Evolutionary conservation across 306 rosid genomes (phyloP), one percentile per base, ranked within the genome.

Genomic region (Corylus heterophylla): DNA sequence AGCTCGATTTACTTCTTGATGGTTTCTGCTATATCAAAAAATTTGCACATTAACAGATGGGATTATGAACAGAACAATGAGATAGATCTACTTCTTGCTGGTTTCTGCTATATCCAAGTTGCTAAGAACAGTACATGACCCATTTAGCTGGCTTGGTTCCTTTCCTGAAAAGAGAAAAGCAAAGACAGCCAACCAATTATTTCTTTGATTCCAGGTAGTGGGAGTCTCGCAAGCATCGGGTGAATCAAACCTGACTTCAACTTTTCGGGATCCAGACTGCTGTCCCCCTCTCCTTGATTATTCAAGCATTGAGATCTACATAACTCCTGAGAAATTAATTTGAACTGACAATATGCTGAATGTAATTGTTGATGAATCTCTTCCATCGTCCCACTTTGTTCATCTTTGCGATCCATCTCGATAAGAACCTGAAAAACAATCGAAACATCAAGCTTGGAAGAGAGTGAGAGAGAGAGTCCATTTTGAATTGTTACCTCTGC

Each of bases 341-440:
- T 63, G 76, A 86, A 75, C 75, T 91, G 98, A 85, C 89, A 83
- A 76, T 95, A 95, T 0, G 90, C 89, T 73, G 93, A 51, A 13
- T 42, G 94, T 71, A 95, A 54, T 66, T 79, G 87, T 72, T 83
- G 75, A 83, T 90, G 84, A 52, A 81, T 76, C 79, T 91, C 90
- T 72, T 88, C 92, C 90, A 86, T 74, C 83, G 68, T 85, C 74
- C 92, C 91, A 61, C 62, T 62, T 39, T 78, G 87, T 58, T 91
- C 88, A 77, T 95, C 99, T 88, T 83, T 87, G 58, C 68, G 58
- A 76, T 95, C 99, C 99, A 95, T 88, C 75, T 93, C 96, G 44
- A 91, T 91, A 13, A 95, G 87, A 76, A 85, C 77, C 99, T 95
- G 85, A 14, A 75, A 59, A 80, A 73, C 54, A 73, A 66, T 56